Percentiles rank a stretch among this genome's conserved stretches.
These are phyloP conservation scores for Setaria italica DNA, from an alignment of 202 grass and related monocot genomes.

Conservation along the genomic window DNA sequence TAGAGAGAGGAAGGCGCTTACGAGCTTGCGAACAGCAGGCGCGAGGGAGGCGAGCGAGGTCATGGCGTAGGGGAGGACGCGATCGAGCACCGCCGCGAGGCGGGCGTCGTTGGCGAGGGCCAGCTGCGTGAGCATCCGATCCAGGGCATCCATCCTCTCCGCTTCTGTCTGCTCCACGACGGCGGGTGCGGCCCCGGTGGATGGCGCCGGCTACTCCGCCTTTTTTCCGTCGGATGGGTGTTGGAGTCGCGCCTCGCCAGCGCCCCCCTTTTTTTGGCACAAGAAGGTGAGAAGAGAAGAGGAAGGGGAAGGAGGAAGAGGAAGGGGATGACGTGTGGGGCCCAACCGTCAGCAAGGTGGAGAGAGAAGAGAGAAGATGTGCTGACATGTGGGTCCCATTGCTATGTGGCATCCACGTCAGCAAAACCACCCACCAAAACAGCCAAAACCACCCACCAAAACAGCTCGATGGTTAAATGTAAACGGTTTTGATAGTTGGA, in stretches of 20 bases:
- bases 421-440: no score
- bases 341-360: no score
- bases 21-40: conserved; percentile 71
- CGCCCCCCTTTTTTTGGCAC: conserved; percentile 46
- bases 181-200: conserved; percentile 15
- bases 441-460: no score
- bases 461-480: no score
- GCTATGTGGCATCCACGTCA: no score
- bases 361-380: no score
- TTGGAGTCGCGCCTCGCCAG: conserved; percentile 35
- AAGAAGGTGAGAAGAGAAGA: conserved; percentile 12
- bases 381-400: no score
- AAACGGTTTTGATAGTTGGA: no score
- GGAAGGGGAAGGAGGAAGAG: no score
- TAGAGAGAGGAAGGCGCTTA: conserved; percentile 17
- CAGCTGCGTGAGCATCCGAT: conserved; percentile 83
- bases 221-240: conserved; percentile 35
- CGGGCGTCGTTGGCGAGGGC: conserved; percentile 81
- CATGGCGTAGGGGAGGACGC: conserved; percentile 86
- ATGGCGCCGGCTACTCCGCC: conserved; percentile 51
- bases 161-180: conserved; percentile 53
- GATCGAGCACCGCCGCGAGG: conserved; percentile 69
- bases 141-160: conserved; percentile 78
- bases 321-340: no score
- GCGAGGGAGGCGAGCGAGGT: conserved; percentile 76